These are phyloP conservation scores for Thelephora aurantiotincta DNA, from an alignment of 768 basidiomycete species.

Conservation along the genomic window DNA sequence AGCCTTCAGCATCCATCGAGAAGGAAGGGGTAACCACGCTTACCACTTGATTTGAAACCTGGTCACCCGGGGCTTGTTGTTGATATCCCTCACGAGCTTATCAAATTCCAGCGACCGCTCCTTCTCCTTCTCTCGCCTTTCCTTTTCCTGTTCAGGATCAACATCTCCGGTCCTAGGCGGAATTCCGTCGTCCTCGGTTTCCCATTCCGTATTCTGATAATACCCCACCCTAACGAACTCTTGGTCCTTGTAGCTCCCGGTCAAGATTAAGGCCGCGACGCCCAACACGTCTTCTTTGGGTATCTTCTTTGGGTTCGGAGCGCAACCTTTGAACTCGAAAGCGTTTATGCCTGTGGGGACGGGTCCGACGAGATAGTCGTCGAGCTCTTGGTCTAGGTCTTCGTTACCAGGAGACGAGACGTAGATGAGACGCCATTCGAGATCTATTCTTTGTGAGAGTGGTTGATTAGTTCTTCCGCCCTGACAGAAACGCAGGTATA, in stretches of 20 bases:
- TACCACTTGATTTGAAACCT: conserved; percentile 83
- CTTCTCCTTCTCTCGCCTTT: conserved; percentile 39
- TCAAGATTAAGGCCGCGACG: conserved; percentile 93
- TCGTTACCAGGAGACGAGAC: conserved; percentile 89
- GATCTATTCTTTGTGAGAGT: conserved; percentile 35
- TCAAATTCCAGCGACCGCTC: conserved; percentile 48
- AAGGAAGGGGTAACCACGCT: conserved; percentile 12
- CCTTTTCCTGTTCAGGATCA: conserved; percentile 85
- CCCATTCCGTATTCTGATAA: conserved; percentile 96
- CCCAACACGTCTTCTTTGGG: conserved; percentile 86
- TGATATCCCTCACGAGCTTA: conserved; percentile 74
- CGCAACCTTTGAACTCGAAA: conserved; percentile 86
- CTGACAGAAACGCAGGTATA: no score
- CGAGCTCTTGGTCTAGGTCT: conserved; percentile 91
- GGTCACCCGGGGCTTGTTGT: conserved; percentile 86
- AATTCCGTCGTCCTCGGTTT: no score
- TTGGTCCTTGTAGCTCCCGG: conserved; percentile 90
- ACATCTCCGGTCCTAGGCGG: no score
- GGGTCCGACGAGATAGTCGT: conserved; percentile 95
- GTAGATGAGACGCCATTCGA: conserved; percentile 97
- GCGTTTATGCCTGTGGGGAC: conserved; percentile 95
- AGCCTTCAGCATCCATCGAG: conserved; percentile 5
- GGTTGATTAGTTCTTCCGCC: neutral
- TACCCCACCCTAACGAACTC: conserved; percentile 99
- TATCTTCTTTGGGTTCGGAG: conserved; percentile 76